Evolutionary conservation across 495 filamentous ascomycete genomes (phyloP).

Genomic region (Tuber calosporum): DNA sequence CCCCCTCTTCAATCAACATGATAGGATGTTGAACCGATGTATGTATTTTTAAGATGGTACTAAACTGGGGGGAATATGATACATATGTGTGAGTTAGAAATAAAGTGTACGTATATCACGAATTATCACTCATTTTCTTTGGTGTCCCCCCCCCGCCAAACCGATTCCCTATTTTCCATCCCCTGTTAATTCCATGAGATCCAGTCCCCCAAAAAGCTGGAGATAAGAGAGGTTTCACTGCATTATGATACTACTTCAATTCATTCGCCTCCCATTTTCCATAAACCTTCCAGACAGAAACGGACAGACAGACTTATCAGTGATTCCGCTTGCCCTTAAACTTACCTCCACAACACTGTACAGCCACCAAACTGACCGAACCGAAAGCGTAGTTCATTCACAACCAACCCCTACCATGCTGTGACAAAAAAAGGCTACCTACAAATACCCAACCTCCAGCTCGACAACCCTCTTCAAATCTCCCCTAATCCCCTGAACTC

Average conservation of each 20-base stretch:
- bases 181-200: too few relatives aligned
- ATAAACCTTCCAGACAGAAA: not conserved
- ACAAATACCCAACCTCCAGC: slow-evolving; percentile 48
- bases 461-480: slow-evolving; percentile 59
- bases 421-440: not conserved
- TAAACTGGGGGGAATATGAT: too few relatives aligned
- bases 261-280: not conserved
- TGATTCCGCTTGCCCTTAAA: not conserved
- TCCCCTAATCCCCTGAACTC: slow-evolving; percentile 52
- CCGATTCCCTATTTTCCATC: too few relatives aligned
- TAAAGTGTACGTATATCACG: too few relatives aligned
- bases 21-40: too few relatives aligned
- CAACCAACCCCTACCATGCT: not conserved
- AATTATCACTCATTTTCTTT: too few relatives aligned
- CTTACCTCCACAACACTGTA: not conserved
- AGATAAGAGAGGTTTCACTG: too few relatives aligned
- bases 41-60: too few relatives aligned
- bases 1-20: too few relatives aligned
- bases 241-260: not conserved
- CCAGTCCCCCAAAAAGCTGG: too few relatives aligned
- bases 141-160: too few relatives aligned
- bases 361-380: not conserved
- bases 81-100: too few relatives aligned
- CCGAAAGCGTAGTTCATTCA: not conserved
- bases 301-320: not conserved